These are phyloP conservation scores for Passalora sequoiae DNA, from an alignment of 2,329 filamentous ascomycete genomes.

Conservation along the genomic window DNA sequence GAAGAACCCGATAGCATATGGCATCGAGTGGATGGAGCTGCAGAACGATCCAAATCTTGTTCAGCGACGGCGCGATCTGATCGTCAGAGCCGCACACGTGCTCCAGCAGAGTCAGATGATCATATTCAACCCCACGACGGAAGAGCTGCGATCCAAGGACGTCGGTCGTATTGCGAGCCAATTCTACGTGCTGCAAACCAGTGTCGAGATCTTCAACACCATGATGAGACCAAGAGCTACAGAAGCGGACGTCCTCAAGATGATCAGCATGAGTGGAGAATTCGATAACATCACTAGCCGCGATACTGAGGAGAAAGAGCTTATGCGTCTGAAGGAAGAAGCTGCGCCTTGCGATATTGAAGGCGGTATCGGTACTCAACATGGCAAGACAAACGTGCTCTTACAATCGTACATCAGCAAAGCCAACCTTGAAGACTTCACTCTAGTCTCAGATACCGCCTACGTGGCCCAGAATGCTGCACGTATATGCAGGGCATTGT, in stretches of 20 bases:
- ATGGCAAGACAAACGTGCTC: conserved; percentile 92
- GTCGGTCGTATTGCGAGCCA: conserved; percentile 95
- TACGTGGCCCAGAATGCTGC: conserved; percentile 96
- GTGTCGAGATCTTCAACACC: conserved; percentile 91
- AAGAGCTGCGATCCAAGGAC: conserved; percentile 89
- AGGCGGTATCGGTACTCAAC: conserved; percentile 60
- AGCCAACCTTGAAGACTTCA: conserved; percentile 85
- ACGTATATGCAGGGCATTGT: conserved; percentile 87
- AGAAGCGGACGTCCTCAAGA: conserved; percentile 87
- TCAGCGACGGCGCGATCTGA: conserved; percentile 74
- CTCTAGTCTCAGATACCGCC: conserved; percentile 81
- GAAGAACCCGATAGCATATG: conserved; percentile 83
- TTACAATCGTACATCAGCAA: conserved; percentile 91
- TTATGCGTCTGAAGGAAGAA: conserved; percentile 67
- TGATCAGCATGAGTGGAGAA: conserved; percentile 96
- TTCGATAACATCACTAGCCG: conserved; percentile 95
- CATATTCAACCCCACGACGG: conserved; percentile 91
- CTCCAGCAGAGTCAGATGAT: conserved; percentile 97
- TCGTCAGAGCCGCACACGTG: conserved; percentile 80
- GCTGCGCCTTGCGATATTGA: conserved; percentile 72
- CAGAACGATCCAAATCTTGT: conserved; percentile 83
- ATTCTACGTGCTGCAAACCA: conserved; percentile 90
- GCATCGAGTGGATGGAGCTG: conserved; percentile 90
- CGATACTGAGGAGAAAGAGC: conserved; percentile 83
- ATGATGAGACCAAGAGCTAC: conserved; percentile 84